Conservation (phyloP, 2,329 filamentous ascomycete genomes). For the Cryoendolithus antarcticus region DNA sequence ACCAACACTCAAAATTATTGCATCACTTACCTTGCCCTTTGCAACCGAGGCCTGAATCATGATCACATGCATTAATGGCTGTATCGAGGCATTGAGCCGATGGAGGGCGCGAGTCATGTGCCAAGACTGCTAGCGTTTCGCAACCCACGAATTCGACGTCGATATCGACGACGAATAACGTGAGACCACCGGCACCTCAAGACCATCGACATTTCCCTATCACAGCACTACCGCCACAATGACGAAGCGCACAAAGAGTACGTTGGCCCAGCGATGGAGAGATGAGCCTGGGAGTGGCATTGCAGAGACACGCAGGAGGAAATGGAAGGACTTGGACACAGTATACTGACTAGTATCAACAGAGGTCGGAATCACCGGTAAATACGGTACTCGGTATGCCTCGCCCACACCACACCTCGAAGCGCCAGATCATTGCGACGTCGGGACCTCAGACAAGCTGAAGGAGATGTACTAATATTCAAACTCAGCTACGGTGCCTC, state of each 20-base stretch:
- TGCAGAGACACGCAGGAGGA: too few relatives aligned
- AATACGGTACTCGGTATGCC: constrained; percentile 89
- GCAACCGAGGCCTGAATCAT: too few relatives aligned
- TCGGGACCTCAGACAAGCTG: not conserved
- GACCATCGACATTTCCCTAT: constrained; percentile 5
- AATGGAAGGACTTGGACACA: not conserved
- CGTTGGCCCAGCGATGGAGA: constrained; percentile 1
- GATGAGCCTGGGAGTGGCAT: too few relatives aligned
- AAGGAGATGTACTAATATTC: constrained; percentile 1
- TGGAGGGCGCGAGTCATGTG: too few relatives aligned
- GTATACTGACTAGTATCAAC: constrained; percentile 2
- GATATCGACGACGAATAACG: constrained; percentile 1
- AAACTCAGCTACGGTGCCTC: constrained; percentile 82
- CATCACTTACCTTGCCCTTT: too few relatives aligned
- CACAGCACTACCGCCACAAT: constrained; percentile 45
- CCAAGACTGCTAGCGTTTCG: too few relatives aligned
- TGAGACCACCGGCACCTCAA: constrained; percentile 1
- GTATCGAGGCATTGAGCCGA: too few relatives aligned
- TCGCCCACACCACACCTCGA: constrained; percentile 4
- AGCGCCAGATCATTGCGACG: constrained; percentile 3
- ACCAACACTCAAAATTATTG: too few relatives aligned
- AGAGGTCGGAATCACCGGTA: constrained; percentile 93
- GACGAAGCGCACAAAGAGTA: constrained; percentile 85
- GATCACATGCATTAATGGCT: too few relatives aligned
- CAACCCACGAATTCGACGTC: not conserved